A percentile compares a stretch with the other conserved stretches of the same genome.
Evolutionary conservation across 2,329 filamentous ascomycete genomes (phyloP).

Genomic region (Colletotrichum spinosum): DNA sequence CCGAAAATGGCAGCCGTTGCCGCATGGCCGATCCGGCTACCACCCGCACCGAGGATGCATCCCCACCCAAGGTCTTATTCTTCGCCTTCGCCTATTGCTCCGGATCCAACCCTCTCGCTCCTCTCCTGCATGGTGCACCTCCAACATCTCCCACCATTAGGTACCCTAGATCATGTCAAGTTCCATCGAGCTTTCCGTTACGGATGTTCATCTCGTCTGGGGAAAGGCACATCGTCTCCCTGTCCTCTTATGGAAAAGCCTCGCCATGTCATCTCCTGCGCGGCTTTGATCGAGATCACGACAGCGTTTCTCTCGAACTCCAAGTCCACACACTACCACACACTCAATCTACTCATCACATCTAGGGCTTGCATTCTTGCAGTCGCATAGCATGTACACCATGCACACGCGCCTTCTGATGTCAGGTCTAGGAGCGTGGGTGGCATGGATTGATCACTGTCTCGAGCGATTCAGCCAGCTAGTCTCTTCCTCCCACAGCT

Average conservation of each 20-base stretch:
- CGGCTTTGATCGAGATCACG: constrained; percentile 36
- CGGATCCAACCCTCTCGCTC: constrained; percentile 3
- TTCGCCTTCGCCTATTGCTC: constrained; percentile 7
- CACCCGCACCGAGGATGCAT: constrained; percentile 10
- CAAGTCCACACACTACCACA: constrained; percentile 28
- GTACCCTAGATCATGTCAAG: constrained; percentile 1
- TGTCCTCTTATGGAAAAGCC: constrained; percentile 22
- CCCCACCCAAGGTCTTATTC: constrained; percentile 7
- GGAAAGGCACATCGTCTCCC: constrained; percentile 17
- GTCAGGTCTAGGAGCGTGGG: constrained; percentile 26
- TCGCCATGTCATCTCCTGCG: constrained; percentile 16
- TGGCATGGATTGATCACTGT: constrained; percentile 30
- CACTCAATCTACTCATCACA: constrained; percentile 25
- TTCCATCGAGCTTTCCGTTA: constrained; percentile 9
- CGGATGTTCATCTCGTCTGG: constrained; percentile 20
- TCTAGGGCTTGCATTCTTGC: constrained; percentile 20
- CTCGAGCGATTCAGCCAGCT: constrained; percentile 28
- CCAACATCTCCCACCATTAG: constrained; percentile 9
- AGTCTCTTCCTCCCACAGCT: neutral
- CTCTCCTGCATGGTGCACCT: constrained; percentile 3
- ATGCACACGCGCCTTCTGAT: constrained; percentile 35
- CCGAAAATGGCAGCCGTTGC: constrained; percentile 26
- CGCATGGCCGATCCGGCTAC: constrained; percentile 33
- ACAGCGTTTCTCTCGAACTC: neutral
- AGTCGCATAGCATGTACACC: constrained; percentile 4